A percentile compares a stretch with the other conserved stretches of the same genome.
Conservation (phyloP, 495 filamentous ascomycete species). For the Aspergillus sparsus region DNA sequence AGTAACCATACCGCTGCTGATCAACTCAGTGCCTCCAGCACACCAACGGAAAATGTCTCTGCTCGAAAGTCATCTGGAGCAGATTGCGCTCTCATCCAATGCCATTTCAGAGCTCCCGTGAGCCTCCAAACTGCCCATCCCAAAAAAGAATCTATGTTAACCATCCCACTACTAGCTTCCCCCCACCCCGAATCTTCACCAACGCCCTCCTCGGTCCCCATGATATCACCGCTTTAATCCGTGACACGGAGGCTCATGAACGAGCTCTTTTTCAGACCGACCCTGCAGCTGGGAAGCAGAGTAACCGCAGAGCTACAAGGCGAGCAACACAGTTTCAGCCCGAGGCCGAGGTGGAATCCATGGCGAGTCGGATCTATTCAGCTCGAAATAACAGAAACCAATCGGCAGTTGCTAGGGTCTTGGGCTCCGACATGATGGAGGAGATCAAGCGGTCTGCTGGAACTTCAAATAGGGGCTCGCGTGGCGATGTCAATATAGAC, state of each 20-base stretch:
- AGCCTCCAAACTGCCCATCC: slow-evolving; percentile 28
- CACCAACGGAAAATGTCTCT: slow-evolving; percentile 59
- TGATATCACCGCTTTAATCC: slow-evolving; percentile 92
- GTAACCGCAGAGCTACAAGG: slow-evolving; percentile 44
- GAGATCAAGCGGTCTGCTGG: slow-evolving; percentile 66
- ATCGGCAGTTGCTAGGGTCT: slow-evolving; percentile 84
- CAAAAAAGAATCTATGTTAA: not conserved
- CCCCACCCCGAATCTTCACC: slow-evolving; percentile 90
- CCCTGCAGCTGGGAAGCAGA: slow-evolving; percentile 50
- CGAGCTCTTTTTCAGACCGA: slow-evolving; percentile 92
- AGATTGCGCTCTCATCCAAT: slow-evolving; percentile 79
- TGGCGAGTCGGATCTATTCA: slow-evolving; percentile 52
- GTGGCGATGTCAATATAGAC: slow-evolving; percentile 81
- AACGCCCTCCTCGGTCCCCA: slow-evolving; percentile 84
- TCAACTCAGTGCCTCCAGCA: not conserved
- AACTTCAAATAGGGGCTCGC: slow-evolving; percentile 41
- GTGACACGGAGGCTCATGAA: slow-evolving; percentile 94
- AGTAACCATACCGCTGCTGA: not conserved
- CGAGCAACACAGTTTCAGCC: slow-evolving; percentile 49
- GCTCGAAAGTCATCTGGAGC: slow-evolving; percentile 82
- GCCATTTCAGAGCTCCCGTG: slow-evolving; percentile 85
- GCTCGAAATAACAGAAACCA: slow-evolving; percentile 64
- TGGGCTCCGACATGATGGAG: slow-evolving; percentile 85
- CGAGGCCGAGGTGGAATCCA: slow-evolving; percentile 45
- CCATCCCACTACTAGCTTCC: slow-evolving; percentile 60